Evolutionary conservation across 768 basidiomycete genomes (phyloP), one percentile per base, ranked within the genome.

Genomic region (Mrakia gelida): DNA sequence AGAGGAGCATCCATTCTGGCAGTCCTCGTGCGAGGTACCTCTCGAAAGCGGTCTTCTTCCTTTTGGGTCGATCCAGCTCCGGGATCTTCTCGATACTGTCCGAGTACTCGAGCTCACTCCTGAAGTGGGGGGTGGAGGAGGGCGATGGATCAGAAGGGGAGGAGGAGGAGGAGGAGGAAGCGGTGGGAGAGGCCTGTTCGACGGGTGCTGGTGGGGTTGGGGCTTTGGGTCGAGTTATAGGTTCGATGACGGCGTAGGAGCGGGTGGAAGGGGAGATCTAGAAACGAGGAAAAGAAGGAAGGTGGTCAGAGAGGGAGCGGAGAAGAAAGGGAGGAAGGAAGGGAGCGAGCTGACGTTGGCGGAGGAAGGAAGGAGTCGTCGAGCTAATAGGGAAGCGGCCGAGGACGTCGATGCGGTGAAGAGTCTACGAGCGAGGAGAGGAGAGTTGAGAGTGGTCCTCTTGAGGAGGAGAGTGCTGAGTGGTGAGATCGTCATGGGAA

Each of bases 11-110:
- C 65, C 65, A 68, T 18, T 43, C 34, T 9, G 65, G 65, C 3
- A 68, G 65, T 23, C 65, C 65, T 68, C 65, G 32, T 4, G 32
- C 21, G 65, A 68, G 34, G 34, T 68, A 68, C 23, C 34, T 68
- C 21, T 68, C 65, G 11, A 32, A 68, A 13, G 65, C 65, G 65
- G 38, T 68, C 13, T 7, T 13, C 5, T 68, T 13, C 5, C 21
- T 5, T 38, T 68, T 13, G 15, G 16, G 63, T 67, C 63, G n/a
- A 8, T 34, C 11, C 63, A 28, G 30, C 10, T 18, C 34, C 3
- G 8, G 63, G 63, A 18, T 34, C 63, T 8, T 38, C 38, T 38
- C 4, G 38, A 38, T 38, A 3, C 8, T 3, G 8, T 38, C 38
- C 8, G 38, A 38, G 38, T 3, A 38, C 38, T 38, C 38, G 26